Base-by-base conservation (phyloP, 1,284 basidiomycete genomes). In the Ceratobasidium sp. region DNA sequence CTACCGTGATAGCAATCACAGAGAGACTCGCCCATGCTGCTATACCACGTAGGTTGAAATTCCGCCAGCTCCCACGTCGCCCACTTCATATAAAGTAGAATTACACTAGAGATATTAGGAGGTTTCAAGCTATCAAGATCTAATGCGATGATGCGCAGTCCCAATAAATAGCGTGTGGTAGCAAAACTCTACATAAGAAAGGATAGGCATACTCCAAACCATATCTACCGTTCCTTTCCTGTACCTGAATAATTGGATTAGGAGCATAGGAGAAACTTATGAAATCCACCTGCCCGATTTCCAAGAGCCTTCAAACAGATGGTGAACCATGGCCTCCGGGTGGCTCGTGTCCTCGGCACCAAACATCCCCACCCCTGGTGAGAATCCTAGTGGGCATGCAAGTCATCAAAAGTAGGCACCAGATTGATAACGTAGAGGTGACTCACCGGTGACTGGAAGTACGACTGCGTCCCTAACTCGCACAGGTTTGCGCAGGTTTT, bases 381-480 rank as follows among this genome's bases (percentile, higher is more conserved):
- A 78, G 62, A 81, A 81, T 20, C 78, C 80, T 81, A 60, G 27
- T 12, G 41, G 20, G 14, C 35, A 14, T 62, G 30, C 18, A 20
- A 60, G 12, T 20, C 30, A 23, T 18, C 3, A 54, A 54, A 0
- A 27, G 18, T 12, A 41, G 18, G 38, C 14, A 62, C 6, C 18
- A 14, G 52, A 44, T 60, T 7, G 23, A 20, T 27, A n/a, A 3
- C 18, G 73, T 67, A 20, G 30, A n/a, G 23, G 18, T 5, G 6
- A 76, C 78, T 23, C 50, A 80, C 81, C 81, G 20, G 81, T 81
- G 16, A 81, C 81, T 35, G 86, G 86, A n/a, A 86, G 80, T 10
- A 86, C 80, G 35, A 85, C 75, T 35, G 85, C 83, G 41, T 85
- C 85, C 33, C 85, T 84, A 54, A 85, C 82, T 27, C 85, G 78